phyloP scores from a whole-genome alignment of 2,329 filamentous ascomycete species.

The Epichloe hybrida region DNA sequence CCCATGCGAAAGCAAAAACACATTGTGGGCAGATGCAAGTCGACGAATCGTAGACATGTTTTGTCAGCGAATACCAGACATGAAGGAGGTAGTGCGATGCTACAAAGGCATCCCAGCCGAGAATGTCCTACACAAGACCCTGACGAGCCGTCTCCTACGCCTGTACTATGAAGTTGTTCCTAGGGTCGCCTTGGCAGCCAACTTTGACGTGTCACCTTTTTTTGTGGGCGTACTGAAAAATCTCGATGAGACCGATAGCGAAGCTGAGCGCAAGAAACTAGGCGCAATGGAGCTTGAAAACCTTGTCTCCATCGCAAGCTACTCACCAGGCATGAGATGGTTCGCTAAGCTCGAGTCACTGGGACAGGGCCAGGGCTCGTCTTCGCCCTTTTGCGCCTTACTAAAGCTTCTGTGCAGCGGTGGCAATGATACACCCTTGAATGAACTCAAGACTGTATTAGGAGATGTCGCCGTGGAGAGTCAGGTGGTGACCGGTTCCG shows the following conservation, averaged over 20 bases:
- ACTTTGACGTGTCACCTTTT: constrained; percentile 77
- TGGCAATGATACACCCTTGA: constrained; percentile 17
- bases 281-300: constrained; percentile 66
- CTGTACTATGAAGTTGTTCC: constrained; percentile 81
- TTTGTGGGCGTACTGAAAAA: constrained; percentile 55
- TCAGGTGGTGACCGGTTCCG: constrained; percentile 45
- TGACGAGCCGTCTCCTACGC: constrained; percentile 61
- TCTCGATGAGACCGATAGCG: constrained; percentile 40
- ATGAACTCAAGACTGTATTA: constrained; percentile 42
- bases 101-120: constrained; percentile 57
- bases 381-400: constrained; percentile 57
- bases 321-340: constrained; percentile 80
- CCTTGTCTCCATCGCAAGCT: constrained; percentile 64
- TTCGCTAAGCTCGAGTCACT: constrained; percentile 60
- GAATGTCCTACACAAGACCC: constrained; percentile 63
- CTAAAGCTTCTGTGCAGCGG: constrained; percentile 32
- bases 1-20: constrained; percentile 21
- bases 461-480: constrained; percentile 49
- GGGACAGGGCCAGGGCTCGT: constrained; percentile 27
- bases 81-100: constrained; percentile 65
- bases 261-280: constrained; percentile 37
- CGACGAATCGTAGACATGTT: constrained; percentile 61
- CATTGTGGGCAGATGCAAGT: constrained; percentile 56
- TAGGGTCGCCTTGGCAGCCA: constrained; percentile 65
- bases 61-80: constrained; percentile 61